Percentiles rank a stretch among this genome's conserved stretches.
Evolutionary conservation across 441 rosid genomes (phyloP).

Genomic region (Arabidopsis hybrid): DNA sequence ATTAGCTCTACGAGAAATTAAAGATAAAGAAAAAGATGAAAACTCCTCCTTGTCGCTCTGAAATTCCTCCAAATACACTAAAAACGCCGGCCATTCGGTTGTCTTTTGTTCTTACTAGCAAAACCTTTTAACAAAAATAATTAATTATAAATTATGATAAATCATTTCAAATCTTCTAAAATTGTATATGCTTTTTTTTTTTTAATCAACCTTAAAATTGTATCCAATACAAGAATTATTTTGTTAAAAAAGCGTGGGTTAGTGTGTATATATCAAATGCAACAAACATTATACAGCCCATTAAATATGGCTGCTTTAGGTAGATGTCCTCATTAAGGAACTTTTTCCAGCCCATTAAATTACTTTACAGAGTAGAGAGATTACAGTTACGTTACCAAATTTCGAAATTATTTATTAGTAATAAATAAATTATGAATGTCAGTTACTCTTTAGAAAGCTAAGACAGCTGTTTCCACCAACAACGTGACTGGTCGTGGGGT

Average conservation of each 20-base stretch:
- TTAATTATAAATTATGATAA: too few relatives aligned
- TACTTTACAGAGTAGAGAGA: slow-evolving; percentile 31
- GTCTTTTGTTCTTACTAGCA: too few relatives aligned
- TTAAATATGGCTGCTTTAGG: slow-evolving; percentile 8
- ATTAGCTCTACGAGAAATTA: too few relatives aligned
- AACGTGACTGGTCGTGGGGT: slow-evolving; percentile 39
- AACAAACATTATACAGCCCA: slow-evolving; percentile 13
- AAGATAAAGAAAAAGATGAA: too few relatives aligned
- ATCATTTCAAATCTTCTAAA: too few relatives aligned
- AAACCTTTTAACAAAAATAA: too few relatives aligned
- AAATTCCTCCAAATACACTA: too few relatives aligned
- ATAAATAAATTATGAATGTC: slow-evolving; percentile 11
- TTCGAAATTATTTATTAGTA: not conserved
- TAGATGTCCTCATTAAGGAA: not conserved
- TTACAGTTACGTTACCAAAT: slow-evolving; percentile 32
- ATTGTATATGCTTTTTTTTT: too few relatives aligned
- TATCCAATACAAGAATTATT: too few relatives aligned
- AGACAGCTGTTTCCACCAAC: slow-evolving; percentile 43
- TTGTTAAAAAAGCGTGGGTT: not conserved
- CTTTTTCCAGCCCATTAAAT: slow-evolving; percentile 24
- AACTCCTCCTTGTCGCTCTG: too few relatives aligned
- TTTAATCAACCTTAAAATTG: too few relatives aligned
- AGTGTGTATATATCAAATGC: not conserved
- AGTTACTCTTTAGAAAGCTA: slow-evolving; percentile 26
- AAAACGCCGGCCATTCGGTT: too few relatives aligned